phyloP scores from a whole-genome alignment of 202 grass and related monocot species.

The Schoenoplectus triqueter region DNA sequence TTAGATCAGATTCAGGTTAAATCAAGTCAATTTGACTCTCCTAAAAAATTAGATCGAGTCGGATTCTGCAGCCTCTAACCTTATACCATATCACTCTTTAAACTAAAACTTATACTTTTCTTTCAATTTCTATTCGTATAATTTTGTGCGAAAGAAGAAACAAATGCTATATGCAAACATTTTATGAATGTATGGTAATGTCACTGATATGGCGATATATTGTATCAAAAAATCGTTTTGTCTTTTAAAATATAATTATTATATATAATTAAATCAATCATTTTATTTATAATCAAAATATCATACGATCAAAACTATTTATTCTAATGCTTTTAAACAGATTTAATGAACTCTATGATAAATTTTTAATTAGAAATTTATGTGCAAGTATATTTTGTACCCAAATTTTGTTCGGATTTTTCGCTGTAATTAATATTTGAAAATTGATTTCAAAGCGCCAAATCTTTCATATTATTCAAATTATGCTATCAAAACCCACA shows the following conservation, averaged over 20 bases:
- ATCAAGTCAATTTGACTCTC: too few relatives aligned
- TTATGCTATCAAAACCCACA: too few relatives aligned
- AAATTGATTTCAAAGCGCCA: background rate
- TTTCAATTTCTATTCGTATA: too few relatives aligned
- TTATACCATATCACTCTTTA: too few relatives aligned
- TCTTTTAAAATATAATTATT: background rate
- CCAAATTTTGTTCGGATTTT: background rate
- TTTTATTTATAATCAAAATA: background rate
- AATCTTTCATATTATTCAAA: background rate
- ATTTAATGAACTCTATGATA: background rate
- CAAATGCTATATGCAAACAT: background rate
- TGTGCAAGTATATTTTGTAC: background rate
- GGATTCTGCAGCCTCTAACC: too few relatives aligned
- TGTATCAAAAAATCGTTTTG: background rate
- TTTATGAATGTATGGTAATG: background rate
- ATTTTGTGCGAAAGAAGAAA: background rate
- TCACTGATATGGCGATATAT: background rate
- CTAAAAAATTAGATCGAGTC: too few relatives aligned
- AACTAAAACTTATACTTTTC: too few relatives aligned
- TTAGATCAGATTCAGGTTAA: too few relatives aligned
- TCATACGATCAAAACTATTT: background rate
- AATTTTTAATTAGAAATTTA: background rate
- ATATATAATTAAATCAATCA: background rate
- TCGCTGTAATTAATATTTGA: background rate
- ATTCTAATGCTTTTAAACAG: background rate